Evolutionary conservation across 2,329 filamentous ascomycete genomes (phyloP).

Genomic region (Trichophyton benhamiae): DNA sequence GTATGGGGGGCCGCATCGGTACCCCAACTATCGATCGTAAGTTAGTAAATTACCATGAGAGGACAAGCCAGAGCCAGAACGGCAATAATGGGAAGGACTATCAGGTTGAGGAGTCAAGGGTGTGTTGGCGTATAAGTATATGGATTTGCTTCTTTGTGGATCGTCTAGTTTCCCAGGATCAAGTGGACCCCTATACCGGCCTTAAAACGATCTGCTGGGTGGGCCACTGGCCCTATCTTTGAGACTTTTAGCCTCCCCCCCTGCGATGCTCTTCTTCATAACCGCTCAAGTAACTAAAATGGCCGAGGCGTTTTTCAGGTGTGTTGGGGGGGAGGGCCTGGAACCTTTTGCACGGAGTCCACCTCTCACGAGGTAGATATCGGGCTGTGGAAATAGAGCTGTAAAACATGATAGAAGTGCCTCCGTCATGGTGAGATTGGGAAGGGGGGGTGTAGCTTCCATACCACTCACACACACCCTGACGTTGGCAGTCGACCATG

Average conservation of each 20-base stretch:
- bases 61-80: neutral
- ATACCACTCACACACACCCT: too few species aligned
- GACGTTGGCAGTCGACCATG: neutral
- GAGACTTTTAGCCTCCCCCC: neutral
- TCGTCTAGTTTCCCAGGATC: neutral
- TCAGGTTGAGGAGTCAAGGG: neutral
- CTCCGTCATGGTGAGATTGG: too few species aligned
- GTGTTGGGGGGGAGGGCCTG: neutral
- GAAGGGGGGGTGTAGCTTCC: too few species aligned
- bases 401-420: too few species aligned
- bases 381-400: too few species aligned
- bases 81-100: neutral
- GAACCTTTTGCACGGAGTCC: too few species aligned
- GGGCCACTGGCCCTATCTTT: neutral
- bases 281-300: too few species aligned
- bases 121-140: neutral
- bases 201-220: constrained; percentile 3
- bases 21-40: neutral
- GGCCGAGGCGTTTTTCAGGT: neutral
- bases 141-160: constrained; percentile 2
- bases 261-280: neutral
- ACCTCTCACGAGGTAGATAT: too few species aligned
- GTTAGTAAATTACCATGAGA: too few species aligned
- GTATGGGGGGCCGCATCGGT: neutral
- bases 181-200: neutral